These are phyloP conservation scores for Fallopia convolvulus DNA, from an alignment of 148 eudicot genomes.

Conservation along the genomic window DNA sequence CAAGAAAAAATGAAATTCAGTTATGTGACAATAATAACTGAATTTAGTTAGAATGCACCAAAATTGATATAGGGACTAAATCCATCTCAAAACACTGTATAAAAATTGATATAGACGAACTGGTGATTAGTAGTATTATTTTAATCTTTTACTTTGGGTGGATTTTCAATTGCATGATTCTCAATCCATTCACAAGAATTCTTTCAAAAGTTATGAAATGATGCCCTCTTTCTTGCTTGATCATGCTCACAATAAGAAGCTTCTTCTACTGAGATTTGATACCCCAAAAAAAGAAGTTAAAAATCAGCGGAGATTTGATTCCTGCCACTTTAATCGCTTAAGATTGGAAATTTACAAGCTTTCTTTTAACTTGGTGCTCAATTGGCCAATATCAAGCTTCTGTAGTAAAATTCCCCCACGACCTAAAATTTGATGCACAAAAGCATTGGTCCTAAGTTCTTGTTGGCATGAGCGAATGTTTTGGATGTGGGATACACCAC, in stretches of 20 bases:
- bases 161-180: background rate
- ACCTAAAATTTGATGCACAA: background rate
- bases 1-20: too few species aligned
- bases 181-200: background rate
- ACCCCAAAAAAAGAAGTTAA: background rate
- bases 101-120: too few species aligned
- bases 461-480: background rate
- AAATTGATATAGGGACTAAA: too few species aligned
- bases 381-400: background rate
- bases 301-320: slow-evolving; percentile 6
- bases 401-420: background rate
- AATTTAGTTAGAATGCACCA: too few species aligned
- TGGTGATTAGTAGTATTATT: too few species aligned
- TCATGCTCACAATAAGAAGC: background rate
- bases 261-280: slow-evolving; percentile 3
- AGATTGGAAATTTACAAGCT: slow-evolving; percentile 2
- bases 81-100: too few species aligned
- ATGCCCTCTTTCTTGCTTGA: slow-evolving; percentile 4
- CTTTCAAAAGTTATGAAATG: background rate
- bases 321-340: slow-evolving; percentile 10
- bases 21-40: too few species aligned
- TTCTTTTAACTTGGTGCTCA: background rate
- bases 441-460: slow-evolving; percentile 6
- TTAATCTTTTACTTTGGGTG: background rate
- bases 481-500: background rate